A percentile compares a stretch with the other conserved stretches of the same genome.
Conservation (phyloP, 2,329 filamentous ascomycete species). For the Tricladium varicosporioides region DNA sequence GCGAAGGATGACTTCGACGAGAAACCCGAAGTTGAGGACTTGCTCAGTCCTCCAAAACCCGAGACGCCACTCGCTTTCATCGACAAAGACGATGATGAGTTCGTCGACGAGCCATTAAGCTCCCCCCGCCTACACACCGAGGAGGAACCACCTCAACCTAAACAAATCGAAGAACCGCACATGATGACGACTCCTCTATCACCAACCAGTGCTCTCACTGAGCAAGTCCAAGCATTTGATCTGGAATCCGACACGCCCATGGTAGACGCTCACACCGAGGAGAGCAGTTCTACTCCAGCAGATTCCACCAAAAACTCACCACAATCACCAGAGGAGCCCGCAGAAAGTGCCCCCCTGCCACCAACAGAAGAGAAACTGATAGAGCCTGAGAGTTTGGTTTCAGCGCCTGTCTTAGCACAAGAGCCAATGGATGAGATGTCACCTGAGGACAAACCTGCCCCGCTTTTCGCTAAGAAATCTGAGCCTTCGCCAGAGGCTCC, state of each 20-base stretch:
- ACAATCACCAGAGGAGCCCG: slow-evolving; percentile 29
- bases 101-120: slow-evolving; percentile 75
- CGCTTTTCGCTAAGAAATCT: slow-evolving; percentile 54
- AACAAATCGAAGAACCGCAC: slow-evolving; percentile 54
- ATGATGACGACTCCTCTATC: slow-evolving; percentile 58
- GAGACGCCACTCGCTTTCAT: slow-evolving; percentile 41
- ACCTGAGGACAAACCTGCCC: slow-evolving; percentile 68
- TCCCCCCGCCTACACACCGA: slow-evolving; percentile 64
- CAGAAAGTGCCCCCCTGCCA: slow-evolving; percentile 6
- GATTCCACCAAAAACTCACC: slow-evolving; percentile 18
- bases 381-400: slow-evolving; percentile 15
- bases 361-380: slow-evolving; percentile 17
- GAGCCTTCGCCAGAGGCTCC: slow-evolving; percentile 16
- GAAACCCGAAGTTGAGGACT: slow-evolving; percentile 50
- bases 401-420: slow-evolving; percentile 7
- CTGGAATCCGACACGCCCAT: slow-evolving; percentile 26
- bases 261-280: slow-evolving; percentile 21
- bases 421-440: slow-evolving; percentile 41
- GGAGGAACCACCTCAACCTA: slow-evolving; percentile 50
- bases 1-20: slow-evolving; percentile 68
- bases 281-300: slow-evolving; percentile 11
- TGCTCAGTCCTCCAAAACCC: slow-evolving; percentile 37
- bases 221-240: slow-evolving; percentile 28
- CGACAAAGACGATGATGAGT: slow-evolving; percentile 67
- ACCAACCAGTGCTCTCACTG: slow-evolving; percentile 44